phyloP scores from a whole-genome alignment of 768 basidiomycete genomes.

The Rhodosporidiobolus odoratus region DNA sequence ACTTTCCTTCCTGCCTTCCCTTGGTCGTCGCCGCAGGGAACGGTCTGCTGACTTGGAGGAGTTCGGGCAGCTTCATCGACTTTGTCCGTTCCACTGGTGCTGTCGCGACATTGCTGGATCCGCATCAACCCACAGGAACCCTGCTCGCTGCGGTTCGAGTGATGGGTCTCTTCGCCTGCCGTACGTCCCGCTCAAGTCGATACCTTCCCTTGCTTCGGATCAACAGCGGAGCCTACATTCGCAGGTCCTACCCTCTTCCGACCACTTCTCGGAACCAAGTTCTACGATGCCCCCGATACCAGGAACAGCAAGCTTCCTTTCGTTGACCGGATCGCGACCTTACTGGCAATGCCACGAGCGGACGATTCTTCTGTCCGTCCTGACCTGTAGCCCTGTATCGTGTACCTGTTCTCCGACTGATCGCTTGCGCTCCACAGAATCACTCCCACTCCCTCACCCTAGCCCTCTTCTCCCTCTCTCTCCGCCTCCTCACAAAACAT shows the following conservation, averaged over 20 bases:
- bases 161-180: constrained; percentile 11
- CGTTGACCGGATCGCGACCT: constrained; percentile 22
- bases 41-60: background rate
- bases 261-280: constrained; percentile 10
- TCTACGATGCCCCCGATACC: constrained; percentile 21
- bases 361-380: background rate
- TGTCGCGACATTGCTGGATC: constrained; percentile 31
- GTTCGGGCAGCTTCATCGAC: constrained; percentile 1
- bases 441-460: constrained; percentile 15
- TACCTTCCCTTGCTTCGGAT: no score
- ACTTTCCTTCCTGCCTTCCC: no score
- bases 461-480: constrained; percentile 15
- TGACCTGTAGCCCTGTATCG: no score
- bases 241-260: constrained; percentile 28
- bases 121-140: constrained; percentile 7
- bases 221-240: background rate
- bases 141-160: constrained; percentile 6
- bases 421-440: no score
- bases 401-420: background rate
- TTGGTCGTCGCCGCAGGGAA: background rate
- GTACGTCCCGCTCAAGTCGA: background rate
- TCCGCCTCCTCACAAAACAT: constrained; percentile 11
- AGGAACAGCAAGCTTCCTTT: constrained; percentile 11
- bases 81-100: constrained; percentile 1
- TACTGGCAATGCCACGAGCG: constrained; percentile 1